A percentile compares a stretch with the other conserved stretches of the same genome.
phyloP scores from a whole-genome alignment of 148 eudicot species.

The Drosera capensis region DNA sequence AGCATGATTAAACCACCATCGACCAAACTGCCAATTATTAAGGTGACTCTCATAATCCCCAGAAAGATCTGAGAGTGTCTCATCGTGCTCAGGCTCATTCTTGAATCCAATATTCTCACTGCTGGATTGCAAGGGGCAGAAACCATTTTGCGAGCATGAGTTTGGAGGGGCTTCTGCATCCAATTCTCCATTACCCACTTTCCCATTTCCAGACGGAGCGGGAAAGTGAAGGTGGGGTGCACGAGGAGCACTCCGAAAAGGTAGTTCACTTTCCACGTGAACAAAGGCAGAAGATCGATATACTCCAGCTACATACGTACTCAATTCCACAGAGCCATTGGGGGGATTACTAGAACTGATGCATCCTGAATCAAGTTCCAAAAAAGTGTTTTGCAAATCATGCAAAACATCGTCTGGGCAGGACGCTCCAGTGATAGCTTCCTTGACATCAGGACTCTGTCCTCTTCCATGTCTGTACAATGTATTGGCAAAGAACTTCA shows the following conservation, averaged over 20 bases:
- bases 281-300: background rate
- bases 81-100: background rate
- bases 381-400: background rate
- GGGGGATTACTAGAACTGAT: background rate
- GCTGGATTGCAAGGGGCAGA: background rate
- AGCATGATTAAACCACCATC: slow-evolving; percentile 29
- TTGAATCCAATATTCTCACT: background rate
- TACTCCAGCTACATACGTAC: background rate
- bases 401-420: background rate
- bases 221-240: slow-evolving; percentile 33
- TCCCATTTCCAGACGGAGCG: slow-evolving; percentile 16
- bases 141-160: background rate
- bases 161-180: slow-evolving; percentile 4
- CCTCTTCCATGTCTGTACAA: slow-evolving; percentile 45
- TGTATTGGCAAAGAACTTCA: slow-evolving; percentile 43
- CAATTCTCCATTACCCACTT: slow-evolving; percentile 13
- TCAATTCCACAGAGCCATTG: background rate
- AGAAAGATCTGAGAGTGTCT: slow-evolving; percentile 31
- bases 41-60: slow-evolving; percentile 49
- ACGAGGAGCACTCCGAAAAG: slow-evolving; percentile 1
- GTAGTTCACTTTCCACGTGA: background rate
- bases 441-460: slow-evolving; percentile 24
- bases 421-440: background rate
- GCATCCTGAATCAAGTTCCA: background rate
- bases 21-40: slow-evolving; percentile 31